Conservation (phyloP, 371 early-diverging fungal genomes). For the Mortierella sp. region DNA sequence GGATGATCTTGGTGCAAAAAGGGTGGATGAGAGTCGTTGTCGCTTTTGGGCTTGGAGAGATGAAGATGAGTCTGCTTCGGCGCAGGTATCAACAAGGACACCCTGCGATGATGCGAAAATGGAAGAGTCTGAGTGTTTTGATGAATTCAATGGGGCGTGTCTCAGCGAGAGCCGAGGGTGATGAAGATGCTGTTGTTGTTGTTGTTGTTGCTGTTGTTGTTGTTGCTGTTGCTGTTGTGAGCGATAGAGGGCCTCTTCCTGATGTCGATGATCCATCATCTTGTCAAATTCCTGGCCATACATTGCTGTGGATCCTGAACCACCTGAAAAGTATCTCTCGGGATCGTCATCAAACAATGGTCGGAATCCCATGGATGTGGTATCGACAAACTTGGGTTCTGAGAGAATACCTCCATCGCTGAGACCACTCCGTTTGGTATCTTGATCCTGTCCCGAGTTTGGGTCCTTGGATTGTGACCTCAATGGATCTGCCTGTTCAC, state of each 20-base stretch:
- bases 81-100: constrained; percentile 14
- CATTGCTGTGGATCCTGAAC: constrained; percentile 1
- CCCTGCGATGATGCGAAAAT: constrained; percentile 35
- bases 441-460: constrained; percentile 11
- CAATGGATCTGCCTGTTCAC: constrained; percentile 15
- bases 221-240: constrained; percentile 25
- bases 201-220: constrained; percentile 14
- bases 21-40: constrained; percentile 28
- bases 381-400: constrained; percentile 9
- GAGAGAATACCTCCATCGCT: constrained; percentile 8
- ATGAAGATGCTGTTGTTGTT: constrained; percentile 3
- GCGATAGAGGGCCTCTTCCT: not conserved
- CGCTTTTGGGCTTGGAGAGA: constrained; percentile 33
- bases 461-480: constrained; percentile 21
- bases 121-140: constrained; percentile 15
- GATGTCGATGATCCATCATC: constrained; percentile 6
- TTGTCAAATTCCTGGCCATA: not conserved
- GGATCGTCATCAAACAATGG: constrained; percentile 34
- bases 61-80: not conserved
- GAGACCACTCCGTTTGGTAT: constrained; percentile 5
- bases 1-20: constrained; percentile 6
- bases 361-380: constrained; percentile 28
- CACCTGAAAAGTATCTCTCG: constrained; percentile 17
- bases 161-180: constrained; percentile 1
- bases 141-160: constrained; percentile 16